Conservation (phyloP, 129 eudicot species). For the Ambrosia artemisiifolia region DNA sequence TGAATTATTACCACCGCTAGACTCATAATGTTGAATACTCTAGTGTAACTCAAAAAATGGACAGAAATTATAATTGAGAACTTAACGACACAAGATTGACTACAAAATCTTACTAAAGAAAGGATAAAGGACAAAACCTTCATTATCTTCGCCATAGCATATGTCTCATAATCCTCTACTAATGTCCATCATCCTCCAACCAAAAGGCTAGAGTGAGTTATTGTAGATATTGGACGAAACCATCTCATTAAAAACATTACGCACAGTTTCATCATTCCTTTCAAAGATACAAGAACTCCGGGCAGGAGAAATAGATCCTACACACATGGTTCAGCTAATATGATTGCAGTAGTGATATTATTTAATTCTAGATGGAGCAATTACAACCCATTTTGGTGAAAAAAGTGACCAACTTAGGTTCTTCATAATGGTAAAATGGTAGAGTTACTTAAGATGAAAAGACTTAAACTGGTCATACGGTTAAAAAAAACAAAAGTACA, state of each 20-base stretch:
- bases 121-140: slow-evolving; percentile 23
- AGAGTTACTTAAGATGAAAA: no score
- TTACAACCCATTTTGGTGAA: no score
- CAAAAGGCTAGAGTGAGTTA: slow-evolving; percentile 27
- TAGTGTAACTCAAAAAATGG: no score
- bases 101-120: neutral
- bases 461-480: no score
- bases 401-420: no score
- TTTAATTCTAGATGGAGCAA: no score
- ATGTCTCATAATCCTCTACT: slow-evolving; percentile 70
- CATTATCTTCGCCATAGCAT: slow-evolving; percentile 68
- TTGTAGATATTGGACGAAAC: slow-evolving; percentile 47
- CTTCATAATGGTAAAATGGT: no score
- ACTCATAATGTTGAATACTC: no score
- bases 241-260: slow-evolving; percentile 71
- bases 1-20: no score
- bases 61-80: neutral
- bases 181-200: slow-evolving; percentile 61
- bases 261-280: slow-evolving; percentile 43
- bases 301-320: slow-evolving; percentile 73
- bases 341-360: neutral
- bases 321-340: slow-evolving; percentile 6
- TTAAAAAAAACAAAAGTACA: no score
- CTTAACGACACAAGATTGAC: neutral
- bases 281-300: slow-evolving; percentile 41